A percentile compares a stretch with the other conserved stretches of the same genome.
Evolutionary conservation across 2,329 filamentous ascomycete genomes (phyloP).

Genomic region (Fusarium sp.): DNA sequence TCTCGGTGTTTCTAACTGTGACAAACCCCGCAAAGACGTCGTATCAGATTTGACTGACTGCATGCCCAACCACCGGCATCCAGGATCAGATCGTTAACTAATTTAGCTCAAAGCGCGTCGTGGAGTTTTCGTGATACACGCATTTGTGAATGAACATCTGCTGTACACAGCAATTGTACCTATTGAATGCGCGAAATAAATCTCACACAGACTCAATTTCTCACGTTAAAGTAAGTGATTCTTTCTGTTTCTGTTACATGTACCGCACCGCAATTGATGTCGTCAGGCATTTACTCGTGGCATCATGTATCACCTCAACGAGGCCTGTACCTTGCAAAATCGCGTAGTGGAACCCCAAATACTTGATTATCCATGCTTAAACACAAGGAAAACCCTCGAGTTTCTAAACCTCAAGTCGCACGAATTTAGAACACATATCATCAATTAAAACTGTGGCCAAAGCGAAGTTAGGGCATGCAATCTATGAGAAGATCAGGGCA

Average conservation of each 20-base stretch:
- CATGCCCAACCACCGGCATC: constrained; percentile 26
- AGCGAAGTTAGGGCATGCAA: background rate
- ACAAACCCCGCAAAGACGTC: constrained; percentile 20
- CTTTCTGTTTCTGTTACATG: background rate
- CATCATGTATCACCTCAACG: background rate
- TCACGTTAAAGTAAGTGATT: background rate
- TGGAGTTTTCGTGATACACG: background rate
- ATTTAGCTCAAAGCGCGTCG: background rate
- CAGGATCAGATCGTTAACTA: constrained; percentile 3
- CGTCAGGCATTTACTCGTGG: background rate
- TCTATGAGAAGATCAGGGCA: background rate
- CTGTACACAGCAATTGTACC: background rate
- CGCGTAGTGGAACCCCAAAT: background rate
- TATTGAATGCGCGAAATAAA: background rate
- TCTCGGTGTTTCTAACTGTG: constrained; percentile 1
- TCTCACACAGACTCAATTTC: background rate
- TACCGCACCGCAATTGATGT: background rate
- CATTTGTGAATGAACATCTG: background rate
- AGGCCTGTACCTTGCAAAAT: background rate
- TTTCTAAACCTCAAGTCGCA: background rate
- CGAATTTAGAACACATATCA: background rate
- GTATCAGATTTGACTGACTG: constrained; percentile 20
- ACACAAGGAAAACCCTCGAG: background rate
- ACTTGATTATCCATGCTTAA: constrained; percentile 9
- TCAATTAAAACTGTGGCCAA: background rate